Conservation (phyloP, 176 grass and related monocot genomes). For the Avena eriantha region DNA sequence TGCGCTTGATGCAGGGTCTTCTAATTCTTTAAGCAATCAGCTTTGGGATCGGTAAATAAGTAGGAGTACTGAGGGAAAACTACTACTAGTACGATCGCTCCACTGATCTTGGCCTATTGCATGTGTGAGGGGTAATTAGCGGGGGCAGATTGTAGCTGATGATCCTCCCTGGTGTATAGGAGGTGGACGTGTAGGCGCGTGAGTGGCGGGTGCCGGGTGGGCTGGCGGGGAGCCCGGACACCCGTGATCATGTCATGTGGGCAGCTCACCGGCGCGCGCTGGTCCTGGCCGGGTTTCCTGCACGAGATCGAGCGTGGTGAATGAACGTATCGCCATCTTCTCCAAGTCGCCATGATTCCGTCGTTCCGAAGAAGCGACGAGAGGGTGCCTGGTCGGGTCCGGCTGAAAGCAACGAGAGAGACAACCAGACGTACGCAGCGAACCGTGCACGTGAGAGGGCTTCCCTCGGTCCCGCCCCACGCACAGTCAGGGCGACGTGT, state of each 20-base stretch:
- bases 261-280: not conserved
- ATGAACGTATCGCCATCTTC: no score
- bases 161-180: no score
- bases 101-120: constrained; percentile 32
- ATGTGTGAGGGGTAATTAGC: constrained; percentile 10
- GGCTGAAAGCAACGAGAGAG: not conserved
- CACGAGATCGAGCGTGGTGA: not conserved
- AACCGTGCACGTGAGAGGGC: constrained; percentile 1
- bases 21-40: constrained; percentile 55
- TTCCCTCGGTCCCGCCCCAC: not conserved
- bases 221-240: not conserved
- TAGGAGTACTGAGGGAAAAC: no score
- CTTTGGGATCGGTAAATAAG: constrained; percentile 78
- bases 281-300: not conserved
- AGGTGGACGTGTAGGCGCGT: not conserved
- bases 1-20: constrained; percentile 3
- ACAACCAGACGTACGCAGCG: not conserved
- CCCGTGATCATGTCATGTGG: no score
- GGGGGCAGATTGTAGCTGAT: no score
- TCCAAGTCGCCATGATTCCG: no score
- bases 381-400: not conserved
- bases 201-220: not conserved
- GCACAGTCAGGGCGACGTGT: not conserved
- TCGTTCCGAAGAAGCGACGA: not conserved
- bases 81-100: not conserved